phyloP scores from a whole-genome alignment of 2,329 filamentous ascomycete species.

The Ambrosiella cleistominuta region DNA sequence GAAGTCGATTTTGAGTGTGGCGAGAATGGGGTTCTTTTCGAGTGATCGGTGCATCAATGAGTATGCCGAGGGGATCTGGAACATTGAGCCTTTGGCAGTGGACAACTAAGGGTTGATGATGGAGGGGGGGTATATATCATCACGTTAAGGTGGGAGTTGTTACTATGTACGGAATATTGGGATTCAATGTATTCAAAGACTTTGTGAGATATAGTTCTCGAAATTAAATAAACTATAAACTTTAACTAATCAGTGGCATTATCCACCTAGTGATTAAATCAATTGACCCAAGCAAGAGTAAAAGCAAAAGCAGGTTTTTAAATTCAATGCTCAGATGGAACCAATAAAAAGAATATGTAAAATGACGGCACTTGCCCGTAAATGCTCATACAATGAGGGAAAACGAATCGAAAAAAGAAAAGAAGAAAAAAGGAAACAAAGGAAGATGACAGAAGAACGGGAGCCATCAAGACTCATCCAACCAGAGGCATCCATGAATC shows the following conservation, averaged over 20 bases:
- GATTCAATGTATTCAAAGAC: too few species aligned
- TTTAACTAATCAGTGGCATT: too few species aligned
- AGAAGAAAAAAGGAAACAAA: not conserved
- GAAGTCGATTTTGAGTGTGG: slow-evolving; percentile 76
- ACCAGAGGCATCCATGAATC: not conserved
- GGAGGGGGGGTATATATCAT: not conserved
- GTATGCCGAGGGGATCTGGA: slow-evolving; percentile 96
- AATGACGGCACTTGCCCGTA: not conserved
- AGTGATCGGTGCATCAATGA: slow-evolving; percentile 91
- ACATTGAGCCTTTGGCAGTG: slow-evolving; percentile 56
- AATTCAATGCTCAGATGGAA: not conserved
- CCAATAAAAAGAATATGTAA: not conserved
- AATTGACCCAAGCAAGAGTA: not conserved
- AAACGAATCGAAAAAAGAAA: not conserved
- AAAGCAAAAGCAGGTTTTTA: not conserved
- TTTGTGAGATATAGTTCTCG: too few species aligned
- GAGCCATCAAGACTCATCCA: slow-evolving; percentile 1
- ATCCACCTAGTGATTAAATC: not conserved
- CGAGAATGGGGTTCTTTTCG: slow-evolving; percentile 94
- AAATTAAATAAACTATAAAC: too few species aligned
- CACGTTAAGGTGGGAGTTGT: not conserved
- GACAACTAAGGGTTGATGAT: not conserved
- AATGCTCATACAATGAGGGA: not conserved
- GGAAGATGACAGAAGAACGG: not conserved
- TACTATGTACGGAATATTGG: not conserved